A percentile compares a stretch with the other conserved stretches of the same genome.
Conservation (phyloP, 176 grass and related monocot species). For the Stipa capillata region DNA sequence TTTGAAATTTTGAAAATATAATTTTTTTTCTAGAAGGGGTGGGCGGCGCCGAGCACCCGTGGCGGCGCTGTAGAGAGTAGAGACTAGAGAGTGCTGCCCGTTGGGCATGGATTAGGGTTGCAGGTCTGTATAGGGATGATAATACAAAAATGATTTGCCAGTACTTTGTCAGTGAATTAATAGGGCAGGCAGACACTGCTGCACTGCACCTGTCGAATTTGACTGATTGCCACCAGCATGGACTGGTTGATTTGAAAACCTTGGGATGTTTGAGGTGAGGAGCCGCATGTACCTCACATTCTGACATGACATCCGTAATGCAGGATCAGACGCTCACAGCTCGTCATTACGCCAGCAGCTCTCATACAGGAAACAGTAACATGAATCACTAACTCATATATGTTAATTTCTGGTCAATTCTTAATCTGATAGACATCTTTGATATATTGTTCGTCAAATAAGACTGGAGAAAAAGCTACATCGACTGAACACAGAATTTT, state of each 20-base stretch:
- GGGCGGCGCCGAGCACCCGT: neutral
- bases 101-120: neutral
- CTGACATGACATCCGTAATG: neutral
- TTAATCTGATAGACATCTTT: neutral
- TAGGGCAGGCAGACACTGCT: neutral
- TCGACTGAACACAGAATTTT: neutral
- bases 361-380: neutral
- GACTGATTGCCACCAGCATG: constrained; percentile 11
- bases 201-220: constrained; percentile 21
- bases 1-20: too few species aligned
- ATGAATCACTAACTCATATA: neutral
- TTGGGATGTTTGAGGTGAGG: neutral
- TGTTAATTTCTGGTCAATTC: neutral
- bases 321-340: neutral
- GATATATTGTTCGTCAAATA: neutral
- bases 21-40: neutral
- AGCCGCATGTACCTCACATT: neutral
- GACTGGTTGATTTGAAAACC: constrained; percentile 33
- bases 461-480: neutral
- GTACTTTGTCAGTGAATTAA: constrained; percentile 11
- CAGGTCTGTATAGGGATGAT: neutral
- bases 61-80: neutral
- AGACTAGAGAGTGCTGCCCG: neutral
- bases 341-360: neutral
- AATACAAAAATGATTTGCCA: neutral